Percentiles rank a stretch among this genome's conserved stretches.
Conservation (phyloP, 2,329 filamentous ascomycete genomes). For the Epichloe glyceriae region DNA sequence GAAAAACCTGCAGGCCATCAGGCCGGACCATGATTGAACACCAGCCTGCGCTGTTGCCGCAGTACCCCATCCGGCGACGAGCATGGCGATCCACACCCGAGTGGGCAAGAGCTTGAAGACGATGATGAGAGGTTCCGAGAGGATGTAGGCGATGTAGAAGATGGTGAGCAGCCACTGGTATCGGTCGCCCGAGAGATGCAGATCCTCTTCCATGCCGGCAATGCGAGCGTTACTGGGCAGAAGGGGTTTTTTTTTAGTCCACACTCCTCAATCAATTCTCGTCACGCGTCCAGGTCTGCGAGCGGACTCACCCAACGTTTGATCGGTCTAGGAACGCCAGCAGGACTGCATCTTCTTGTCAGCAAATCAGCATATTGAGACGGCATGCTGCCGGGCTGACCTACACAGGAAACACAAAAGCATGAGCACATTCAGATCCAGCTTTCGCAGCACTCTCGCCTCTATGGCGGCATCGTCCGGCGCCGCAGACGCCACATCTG, state of each 20-base stretch:
- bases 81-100: slow-evolving; percentile 2
- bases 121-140: slow-evolving; percentile 9
- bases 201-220: slow-evolving; percentile 10
- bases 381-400: not conserved
- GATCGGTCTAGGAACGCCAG: slow-evolving; percentile 11
- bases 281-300: not conserved
- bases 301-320: slow-evolving; percentile 8
- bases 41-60: slow-evolving; percentile 27
- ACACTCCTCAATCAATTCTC: not conserved
- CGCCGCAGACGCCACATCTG: not conserved
- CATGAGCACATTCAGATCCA: not conserved
- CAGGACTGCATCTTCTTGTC: slow-evolving; percentile 4
- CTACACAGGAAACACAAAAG: slow-evolving; percentile 1
- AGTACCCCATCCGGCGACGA: slow-evolving; percentile 7
- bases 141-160: slow-evolving; percentile 12
- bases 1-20: slow-evolving; percentile 30
- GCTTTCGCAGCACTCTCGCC: not conserved
- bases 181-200: slow-evolving; percentile 9
- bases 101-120: slow-evolving; percentile 6
- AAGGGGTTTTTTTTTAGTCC: not conserved
- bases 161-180: slow-evolving; percentile 13
- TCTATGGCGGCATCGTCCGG: slow-evolving; percentile 1
- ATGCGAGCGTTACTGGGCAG: slow-evolving; percentile 11
- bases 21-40: slow-evolving; percentile 29
- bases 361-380: not conserved